Evolutionary conservation across 768 basidiomycete species (phyloP).

Genomic region (Lanmaoa pseudosensibilis): DNA sequence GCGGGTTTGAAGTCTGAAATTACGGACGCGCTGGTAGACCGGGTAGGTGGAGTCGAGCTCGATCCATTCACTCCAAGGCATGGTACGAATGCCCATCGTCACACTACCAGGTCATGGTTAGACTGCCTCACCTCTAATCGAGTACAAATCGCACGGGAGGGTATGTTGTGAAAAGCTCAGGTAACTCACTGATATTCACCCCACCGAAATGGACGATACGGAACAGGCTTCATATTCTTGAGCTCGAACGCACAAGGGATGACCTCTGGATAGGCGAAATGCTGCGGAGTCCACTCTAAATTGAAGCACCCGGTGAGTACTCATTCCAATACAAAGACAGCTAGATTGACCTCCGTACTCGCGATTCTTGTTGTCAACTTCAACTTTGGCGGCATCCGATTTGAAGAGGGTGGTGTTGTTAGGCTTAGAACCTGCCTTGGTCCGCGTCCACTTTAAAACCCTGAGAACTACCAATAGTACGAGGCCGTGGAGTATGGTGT

Average conservation of each 20-base stretch:
- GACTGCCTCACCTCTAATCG: neutral
- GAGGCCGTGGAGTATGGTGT: constrained; percentile 16
- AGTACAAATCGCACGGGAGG: neutral
- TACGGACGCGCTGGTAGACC: constrained; percentile 53
- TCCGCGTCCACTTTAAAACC: constrained; percentile 17
- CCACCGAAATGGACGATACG: constrained; percentile 64
- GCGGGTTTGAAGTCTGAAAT: constrained; percentile 52
- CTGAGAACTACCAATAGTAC: constrained; percentile 5
- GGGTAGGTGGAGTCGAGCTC: constrained; percentile 64
- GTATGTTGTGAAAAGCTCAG: neutral
- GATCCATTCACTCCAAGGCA: constrained; percentile 74
- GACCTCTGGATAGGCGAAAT: constrained; percentile 53
- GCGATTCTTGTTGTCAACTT: constrained; percentile 21
- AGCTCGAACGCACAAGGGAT: constrained; percentile 40
- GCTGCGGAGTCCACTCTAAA: constrained; percentile 53
- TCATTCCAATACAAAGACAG: neutral
- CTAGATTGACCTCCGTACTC: constrained; percentile 23
- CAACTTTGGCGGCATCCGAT: constrained; percentile 1
- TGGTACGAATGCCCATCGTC: constrained; percentile 67
- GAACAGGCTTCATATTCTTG: constrained; percentile 50
- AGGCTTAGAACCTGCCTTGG: neutral
- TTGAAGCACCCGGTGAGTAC: neutral
- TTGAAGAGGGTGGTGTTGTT: neutral
- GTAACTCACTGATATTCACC: constrained; percentile 60
- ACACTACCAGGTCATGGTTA: constrained; percentile 39